Base-by-base conservation (phyloP, 352 stramenopile species). In the Elongisporangium senticosum region DNA sequence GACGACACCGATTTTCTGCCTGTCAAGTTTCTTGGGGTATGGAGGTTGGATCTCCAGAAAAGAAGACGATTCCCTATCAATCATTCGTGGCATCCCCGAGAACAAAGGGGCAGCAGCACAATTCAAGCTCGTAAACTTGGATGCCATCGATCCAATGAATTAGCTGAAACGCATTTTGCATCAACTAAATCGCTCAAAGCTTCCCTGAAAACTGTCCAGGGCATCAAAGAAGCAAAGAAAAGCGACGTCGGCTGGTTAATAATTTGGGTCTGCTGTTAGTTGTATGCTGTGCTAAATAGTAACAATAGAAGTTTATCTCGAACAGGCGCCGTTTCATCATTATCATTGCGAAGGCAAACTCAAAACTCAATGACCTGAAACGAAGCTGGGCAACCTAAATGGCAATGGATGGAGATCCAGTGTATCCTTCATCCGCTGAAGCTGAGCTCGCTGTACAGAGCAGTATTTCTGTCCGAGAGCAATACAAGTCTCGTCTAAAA, bases 1-100 rank as follows among this genome's bases (percentile, higher is more conserved):
- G 5, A 74, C 52, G 15, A 91, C 81, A 17, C 62, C 72, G 19
- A 51, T 93, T 2, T 89, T 90, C 58, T 86, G 71, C 21, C 71
- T 85, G 22, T 73, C 81, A 5, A 91, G 83, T 51, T 89, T 79
- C 65, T 89, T 93, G 58, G 81, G 83, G 2, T 58, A 86, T 11
- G 81, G 83, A 21, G 83, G 79, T 10, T 93, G 83, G 83, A 54
- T 90, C 21, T 58, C 62, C 2, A 47, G 65, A 5, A 68, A 61
- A 20, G 51, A 59, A 6, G 62, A 74, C 39, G 49, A 58, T 4
- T 71, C 64, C 23, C 68, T 93, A 4, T 74, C 64, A 2, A 73
- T 88, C 19, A 75, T 89, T 26, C 71, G 83, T 43, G 79, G 83
- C 13, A 79, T 76, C 3, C 58, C 66, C 13, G 81, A 87, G 47